Evolutionary conservation across 208 protist species (phyloP).

Genomic region (Naegleria lovaniensis): DNA sequence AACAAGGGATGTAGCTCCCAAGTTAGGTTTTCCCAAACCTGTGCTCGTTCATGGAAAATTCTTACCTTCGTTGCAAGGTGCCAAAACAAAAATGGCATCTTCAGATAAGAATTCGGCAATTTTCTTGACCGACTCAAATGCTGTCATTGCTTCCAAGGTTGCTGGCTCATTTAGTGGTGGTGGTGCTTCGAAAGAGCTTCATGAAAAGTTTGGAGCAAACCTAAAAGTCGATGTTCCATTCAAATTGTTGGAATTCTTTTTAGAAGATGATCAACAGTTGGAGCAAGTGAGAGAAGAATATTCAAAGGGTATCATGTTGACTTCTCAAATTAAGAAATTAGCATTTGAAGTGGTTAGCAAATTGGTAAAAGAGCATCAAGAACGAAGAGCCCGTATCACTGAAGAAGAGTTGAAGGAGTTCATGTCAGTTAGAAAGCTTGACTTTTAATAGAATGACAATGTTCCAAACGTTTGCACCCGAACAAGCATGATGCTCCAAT

Average conservation of each 20-base stretch:
- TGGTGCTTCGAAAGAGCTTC: slow-evolving; percentile 85
- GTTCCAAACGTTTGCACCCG: too few species aligned
- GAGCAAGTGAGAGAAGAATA: slow-evolving; percentile 70
- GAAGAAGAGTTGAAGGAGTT: slow-evolving; percentile 69
- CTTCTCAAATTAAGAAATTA: slow-evolving; percentile 91
- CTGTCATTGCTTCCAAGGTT: slow-evolving; percentile 84
- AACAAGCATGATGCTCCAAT: too few species aligned
- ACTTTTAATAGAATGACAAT: not conserved
- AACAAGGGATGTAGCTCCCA: slow-evolving; percentile 84
- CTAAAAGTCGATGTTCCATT: slow-evolving; percentile 87
- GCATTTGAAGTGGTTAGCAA: slow-evolving; percentile 79
- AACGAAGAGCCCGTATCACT: slow-evolving; percentile 69
- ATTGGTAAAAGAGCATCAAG: slow-evolving; percentile 79
- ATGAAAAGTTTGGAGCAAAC: slow-evolving; percentile 79
- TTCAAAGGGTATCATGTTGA: slow-evolving; percentile 83
- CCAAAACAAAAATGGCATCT: slow-evolving; percentile 93
- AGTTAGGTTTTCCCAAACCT: slow-evolving; percentile 80
- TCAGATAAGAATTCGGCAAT: slow-evolving; percentile 74
- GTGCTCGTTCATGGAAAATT: slow-evolving; percentile 94
- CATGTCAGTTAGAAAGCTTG: slow-evolving; percentile 39
- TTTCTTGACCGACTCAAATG: slow-evolving; percentile 88
- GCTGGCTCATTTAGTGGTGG: slow-evolving; percentile 93
- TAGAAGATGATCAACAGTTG: slow-evolving; percentile 84
- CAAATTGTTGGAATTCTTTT: slow-evolving; percentile 92
- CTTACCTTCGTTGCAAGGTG: slow-evolving; percentile 92